Evolutionary conservation across 116 monocot species (phyloP).

Genomic region (Thalassia testudinum): DNA sequence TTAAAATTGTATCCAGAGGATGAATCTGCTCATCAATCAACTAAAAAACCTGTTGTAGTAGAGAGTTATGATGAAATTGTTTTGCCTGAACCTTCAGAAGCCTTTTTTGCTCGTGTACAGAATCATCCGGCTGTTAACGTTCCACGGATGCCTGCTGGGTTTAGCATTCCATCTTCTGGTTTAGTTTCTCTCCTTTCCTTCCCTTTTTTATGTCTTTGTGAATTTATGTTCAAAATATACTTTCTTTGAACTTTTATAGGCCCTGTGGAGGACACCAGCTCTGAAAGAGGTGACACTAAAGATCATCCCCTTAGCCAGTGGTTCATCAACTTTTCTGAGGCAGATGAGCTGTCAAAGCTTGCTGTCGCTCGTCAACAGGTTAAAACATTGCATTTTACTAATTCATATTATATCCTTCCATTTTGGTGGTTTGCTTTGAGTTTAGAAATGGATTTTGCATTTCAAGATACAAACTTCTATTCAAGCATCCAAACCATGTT

Average conservation of each 20-base stretch:
- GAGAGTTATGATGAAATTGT: slow-evolving; percentile 94
- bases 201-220: background rate
- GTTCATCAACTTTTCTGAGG: slow-evolving; percentile 89
- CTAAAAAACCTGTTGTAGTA: slow-evolving; percentile 83
- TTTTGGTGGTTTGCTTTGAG: too few relatives aligned
- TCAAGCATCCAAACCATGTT: too few relatives aligned
- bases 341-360: slow-evolving; percentile 83
- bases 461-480: too few relatives aligned
- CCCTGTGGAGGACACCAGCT: slow-evolving; percentile 37
- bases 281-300: slow-evolving; percentile 82
- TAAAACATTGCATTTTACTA: background rate
- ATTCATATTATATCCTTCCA: too few relatives aligned
- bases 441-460: too few relatives aligned
- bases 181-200: background rate
- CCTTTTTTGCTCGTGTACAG: slow-evolving; percentile 65
- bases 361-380: slow-evolving; percentile 95
- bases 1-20: slow-evolving; percentile 93
- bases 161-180: slow-evolving; percentile 61
- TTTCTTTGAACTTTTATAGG: slow-evolving; percentile 14
- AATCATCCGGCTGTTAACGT: slow-evolving; percentile 81
- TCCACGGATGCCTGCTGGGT: slow-evolving; percentile 60
- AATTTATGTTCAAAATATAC: background rate
- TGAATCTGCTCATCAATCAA: slow-evolving; percentile 66
- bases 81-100: slow-evolving; percentile 78
- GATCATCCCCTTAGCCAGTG: slow-evolving; percentile 75